Evolutionary conservation across 208 protist genomes (phyloP), one percentile per base, ranked within the genome.

Genomic region (Wallacemonas sp.): DNA sequence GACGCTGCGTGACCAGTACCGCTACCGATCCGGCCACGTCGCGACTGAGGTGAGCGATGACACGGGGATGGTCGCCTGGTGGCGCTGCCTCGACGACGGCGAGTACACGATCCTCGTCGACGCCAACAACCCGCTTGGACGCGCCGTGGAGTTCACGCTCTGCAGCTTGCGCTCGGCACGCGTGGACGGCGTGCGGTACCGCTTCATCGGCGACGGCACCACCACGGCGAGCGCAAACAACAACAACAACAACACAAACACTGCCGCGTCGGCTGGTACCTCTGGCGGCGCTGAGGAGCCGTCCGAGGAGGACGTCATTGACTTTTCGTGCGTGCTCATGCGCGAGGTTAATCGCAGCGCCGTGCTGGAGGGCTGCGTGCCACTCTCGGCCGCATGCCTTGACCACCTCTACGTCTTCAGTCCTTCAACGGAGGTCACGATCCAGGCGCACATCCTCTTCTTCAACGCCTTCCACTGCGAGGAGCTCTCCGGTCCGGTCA

Each of bases 341-440:
- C 81, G 78, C 34, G 83, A 88, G 73, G 90, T 96, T 36, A 88
- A 83, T 68, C 76, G 82, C 38, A 89, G 87, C 66, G 81, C 90
- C 29, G 86, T 92, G n/a, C 61, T 80, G 30, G 81, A 85, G 34
- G 84, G 87, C 29, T 96, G 87, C 49, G 78, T 78, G 12, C 77
- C 87, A n/a, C 77, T 96, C n/a, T 76, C 87, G 19, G 76, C 90
- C 2, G 85, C 87, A 12, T 96, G 87, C 68, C 77, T 96, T 26
- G 81, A 92, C 69, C 81, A 93, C 65, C 83, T 96, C 36, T 93
- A 85, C 75, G 75, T 83, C 32, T 92, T 83, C 80, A 88, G 85
- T 57, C 71, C 81, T 4, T 83, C 72, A 9, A 81, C 79, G 19
- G 83, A 90, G 61, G 77, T 80, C 43, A 81, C 83, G 39, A 83